Evolutionary conservation across 169 alveolate species (phyloP).

Genomic region (Plasmodium vinckei): DNA sequence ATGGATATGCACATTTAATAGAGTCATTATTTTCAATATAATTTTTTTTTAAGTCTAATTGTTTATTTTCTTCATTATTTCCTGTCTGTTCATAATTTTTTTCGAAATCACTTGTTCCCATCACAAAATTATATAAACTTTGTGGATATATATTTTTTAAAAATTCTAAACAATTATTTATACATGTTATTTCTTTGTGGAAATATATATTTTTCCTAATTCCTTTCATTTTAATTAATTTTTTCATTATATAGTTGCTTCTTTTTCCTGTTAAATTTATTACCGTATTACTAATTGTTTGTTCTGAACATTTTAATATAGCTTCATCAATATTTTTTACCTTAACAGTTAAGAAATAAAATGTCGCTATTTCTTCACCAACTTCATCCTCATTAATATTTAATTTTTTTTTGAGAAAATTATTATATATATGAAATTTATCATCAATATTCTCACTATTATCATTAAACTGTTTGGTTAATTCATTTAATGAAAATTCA

Average conservation of each 20-base stretch:
- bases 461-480: neutral
- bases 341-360: constrained; percentile 36
- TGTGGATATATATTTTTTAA: constrained; percentile 16
- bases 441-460: constrained; percentile 10
- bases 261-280: constrained; percentile 51
- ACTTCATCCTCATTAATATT: neutral
- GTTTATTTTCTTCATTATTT: neutral
- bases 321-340: constrained; percentile 15
- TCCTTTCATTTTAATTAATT: constrained; percentile 2
- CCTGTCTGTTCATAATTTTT: neutral
- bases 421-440: constrained; percentile 2
- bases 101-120: neutral
- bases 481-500: constrained; percentile 6
- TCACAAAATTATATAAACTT: constrained; percentile 31
- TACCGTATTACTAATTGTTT: neutral
- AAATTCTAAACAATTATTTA: constrained; percentile 13
- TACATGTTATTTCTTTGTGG: constrained; percentile 52
- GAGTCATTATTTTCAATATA: neutral
- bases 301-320: constrained; percentile 1
- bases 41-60: constrained; percentile 3
- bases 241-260: constrained; percentile 7
- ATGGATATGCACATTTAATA: constrained; percentile 10
- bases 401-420: constrained; percentile 10
- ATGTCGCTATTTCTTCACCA: constrained; percentile 38
- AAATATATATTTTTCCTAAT: neutral